These are phyloP conservation scores for Colletotrichum lentis DNA, from an alignment of 2,329 filamentous ascomycete species.

Conservation along the genomic window DNA sequence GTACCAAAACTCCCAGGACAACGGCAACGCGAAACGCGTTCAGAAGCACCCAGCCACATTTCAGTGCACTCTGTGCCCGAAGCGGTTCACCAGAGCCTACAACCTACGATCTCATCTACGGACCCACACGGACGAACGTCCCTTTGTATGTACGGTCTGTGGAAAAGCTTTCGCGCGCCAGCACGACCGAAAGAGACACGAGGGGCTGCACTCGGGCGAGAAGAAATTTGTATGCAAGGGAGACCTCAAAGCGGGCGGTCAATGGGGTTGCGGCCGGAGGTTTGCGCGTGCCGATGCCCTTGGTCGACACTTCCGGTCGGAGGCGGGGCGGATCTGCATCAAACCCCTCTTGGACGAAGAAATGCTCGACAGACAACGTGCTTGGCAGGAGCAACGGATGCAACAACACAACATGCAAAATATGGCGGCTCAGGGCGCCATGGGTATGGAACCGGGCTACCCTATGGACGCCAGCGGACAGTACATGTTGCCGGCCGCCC, in stretches of 20 bases:
- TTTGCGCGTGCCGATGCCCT: slow-evolving; percentile 96
- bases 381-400: slow-evolving; percentile 77
- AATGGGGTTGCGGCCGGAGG: slow-evolving; percentile 91
- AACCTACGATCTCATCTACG: slow-evolving; percentile 94
- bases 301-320: slow-evolving; percentile 92
- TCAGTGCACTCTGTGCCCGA: slow-evolving; percentile 91
- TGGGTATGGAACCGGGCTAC: slow-evolving; percentile 69
- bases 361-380: slow-evolving; percentile 79
- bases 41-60: slow-evolving; percentile 99
- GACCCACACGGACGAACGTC: slow-evolving; percentile 95
- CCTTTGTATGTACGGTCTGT: slow-evolving; percentile 96
- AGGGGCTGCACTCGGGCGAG: slow-evolving; percentile 94
- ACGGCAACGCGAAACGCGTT: slow-evolving; percentile 76
- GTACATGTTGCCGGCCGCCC: slow-evolving; percentile 81
- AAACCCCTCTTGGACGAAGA: slow-evolving; percentile 97
- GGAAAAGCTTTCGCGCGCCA: slow-evolving; percentile 97
- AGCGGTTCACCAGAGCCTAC: slow-evolving; percentile 95
- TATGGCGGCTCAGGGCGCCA: slow-evolving; percentile 61
- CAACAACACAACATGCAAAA: slow-evolving; percentile 70
- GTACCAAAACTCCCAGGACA: slow-evolving; percentile 72
- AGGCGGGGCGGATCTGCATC: slow-evolving; percentile 95
- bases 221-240: slow-evolving; percentile 99
- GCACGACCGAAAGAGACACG: slow-evolving; percentile 96
- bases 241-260: slow-evolving; percentile 80
- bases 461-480: slow-evolving; percentile 64